Percentiles rank a stretch among this genome's conserved stretches.
Evolutionary conservation across 306 rosid species (phyloP).

Genomic region (Malus domestica): DNA sequence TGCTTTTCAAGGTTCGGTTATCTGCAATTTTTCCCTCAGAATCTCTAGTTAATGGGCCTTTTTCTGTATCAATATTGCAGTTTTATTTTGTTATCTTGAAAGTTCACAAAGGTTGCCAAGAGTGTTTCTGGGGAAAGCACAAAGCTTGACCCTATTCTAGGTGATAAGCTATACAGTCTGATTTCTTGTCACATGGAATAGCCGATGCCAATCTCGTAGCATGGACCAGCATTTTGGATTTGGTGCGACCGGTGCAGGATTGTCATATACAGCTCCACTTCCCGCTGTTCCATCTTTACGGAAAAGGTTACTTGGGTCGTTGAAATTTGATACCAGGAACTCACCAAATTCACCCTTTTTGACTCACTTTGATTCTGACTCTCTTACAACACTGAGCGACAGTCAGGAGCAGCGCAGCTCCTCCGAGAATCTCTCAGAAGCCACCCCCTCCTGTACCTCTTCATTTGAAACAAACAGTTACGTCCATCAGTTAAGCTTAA

Average conservation of each 20-base stretch:
- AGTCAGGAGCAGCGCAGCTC: conserved; percentile 57
- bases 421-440: conserved; percentile 50
- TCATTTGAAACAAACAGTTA: conserved; percentile 43
- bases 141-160: conserved; percentile 11
- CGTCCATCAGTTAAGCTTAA: conserved; percentile 21
- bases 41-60: background rate
- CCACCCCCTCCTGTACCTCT: conserved; percentile 46
- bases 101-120: background rate
- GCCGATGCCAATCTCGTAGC: conserved; percentile 40
- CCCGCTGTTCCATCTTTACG: conserved; percentile 50
- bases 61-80: conserved; percentile 35
- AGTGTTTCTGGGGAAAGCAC: background rate
- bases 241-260: conserved; percentile 43
- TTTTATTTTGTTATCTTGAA: conserved; percentile 10
- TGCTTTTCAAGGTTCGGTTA: background rate
- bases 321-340: conserved; percentile 52
- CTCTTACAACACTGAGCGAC: conserved; percentile 47
- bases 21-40: background rate
- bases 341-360: conserved; percentile 63
- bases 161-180: background rate
- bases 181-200: conserved; percentile 2
- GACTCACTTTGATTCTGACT: conserved; percentile 52
- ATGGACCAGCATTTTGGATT: conserved; percentile 69
- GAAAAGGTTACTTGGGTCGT: conserved; percentile 45
- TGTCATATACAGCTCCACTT: conserved; percentile 49